Conservation (phyloP, 495 filamentous ascomycete genomes). For the Bathelium albidoporum region DNA sequence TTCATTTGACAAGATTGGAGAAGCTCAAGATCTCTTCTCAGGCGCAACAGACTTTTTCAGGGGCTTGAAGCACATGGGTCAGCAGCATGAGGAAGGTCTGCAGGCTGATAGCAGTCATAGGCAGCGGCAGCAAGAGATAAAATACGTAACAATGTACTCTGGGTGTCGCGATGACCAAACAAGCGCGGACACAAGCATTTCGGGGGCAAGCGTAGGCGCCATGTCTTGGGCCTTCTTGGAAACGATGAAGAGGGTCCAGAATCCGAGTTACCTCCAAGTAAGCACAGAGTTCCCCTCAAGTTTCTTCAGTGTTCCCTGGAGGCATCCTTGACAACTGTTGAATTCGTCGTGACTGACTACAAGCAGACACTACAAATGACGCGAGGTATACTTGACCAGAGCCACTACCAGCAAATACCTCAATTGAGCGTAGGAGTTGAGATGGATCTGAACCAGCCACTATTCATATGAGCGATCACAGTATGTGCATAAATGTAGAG, state of each 20-base stretch:
- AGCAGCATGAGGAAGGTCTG: slow-evolving; percentile 30
- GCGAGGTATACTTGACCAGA: slow-evolving; percentile 14
- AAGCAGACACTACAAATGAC: slow-evolving; percentile 15
- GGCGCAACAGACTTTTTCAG: slow-evolving; percentile 47
- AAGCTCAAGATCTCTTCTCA: slow-evolving; percentile 44
- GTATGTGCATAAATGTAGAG: background rate
- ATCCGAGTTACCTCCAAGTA: slow-evolving; percentile 45
- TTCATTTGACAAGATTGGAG: slow-evolving; percentile 36
- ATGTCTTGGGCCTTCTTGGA: slow-evolving; percentile 52
- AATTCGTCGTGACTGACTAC: background rate
- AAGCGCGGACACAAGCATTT: slow-evolving; percentile 47
- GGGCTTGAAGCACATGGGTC: slow-evolving; percentile 36
- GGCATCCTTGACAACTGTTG: no score
- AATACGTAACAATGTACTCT: slow-evolving; percentile 50
- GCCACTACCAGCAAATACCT: slow-evolving; percentile 20
- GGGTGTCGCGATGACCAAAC: slow-evolving; percentile 53
- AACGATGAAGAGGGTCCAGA: slow-evolving; percentile 37
- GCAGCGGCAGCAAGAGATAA: slow-evolving; percentile 37
- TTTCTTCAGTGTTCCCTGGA: background rate
- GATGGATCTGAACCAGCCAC: slow-evolving; percentile 13
- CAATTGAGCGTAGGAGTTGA: slow-evolving; percentile 17
- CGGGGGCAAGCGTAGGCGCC: slow-evolving; percentile 38
- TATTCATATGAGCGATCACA: background rate
- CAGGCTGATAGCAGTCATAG: background rate
- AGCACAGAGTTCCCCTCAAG: background rate